Evolutionary conservation across 805 yeast genomes (phyloP).

Genomic region (Hemisphaericaspora nanyangensis): DNA sequence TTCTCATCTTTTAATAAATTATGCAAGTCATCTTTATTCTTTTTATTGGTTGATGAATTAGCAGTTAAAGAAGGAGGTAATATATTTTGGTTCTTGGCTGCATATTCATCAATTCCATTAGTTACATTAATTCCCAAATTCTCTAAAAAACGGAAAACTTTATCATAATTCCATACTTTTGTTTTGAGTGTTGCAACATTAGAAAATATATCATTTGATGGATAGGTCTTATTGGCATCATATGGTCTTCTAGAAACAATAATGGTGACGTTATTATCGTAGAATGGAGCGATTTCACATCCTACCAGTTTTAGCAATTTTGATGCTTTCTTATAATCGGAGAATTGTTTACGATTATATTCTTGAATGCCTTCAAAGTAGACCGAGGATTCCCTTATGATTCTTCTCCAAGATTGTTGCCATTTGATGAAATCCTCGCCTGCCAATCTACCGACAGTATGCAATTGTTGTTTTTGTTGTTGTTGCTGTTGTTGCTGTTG

Average conservation of each 20-base stretch:
- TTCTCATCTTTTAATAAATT: slow-evolving; percentile 80
- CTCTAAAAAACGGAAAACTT: slow-evolving; percentile 73
- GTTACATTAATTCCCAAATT: slow-evolving; percentile 44
- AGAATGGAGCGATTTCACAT: slow-evolving; percentile 41
- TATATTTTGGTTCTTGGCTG: slow-evolving; percentile 12
- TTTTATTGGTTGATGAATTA: neutral
- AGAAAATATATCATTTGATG: slow-evolving; percentile 58
- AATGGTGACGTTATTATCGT: slow-evolving; percentile 62
- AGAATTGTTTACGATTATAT: slow-evolving; percentile 30
- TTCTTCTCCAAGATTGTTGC: slow-evolving; percentile 63
- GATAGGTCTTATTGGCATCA: slow-evolving; percentile 38
- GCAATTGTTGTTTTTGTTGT: slow-evolving; percentile 4
- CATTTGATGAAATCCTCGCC: slow-evolving; percentile 51
- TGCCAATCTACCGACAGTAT: slow-evolving; percentile 26
- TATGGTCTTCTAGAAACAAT: slow-evolving; percentile 66
- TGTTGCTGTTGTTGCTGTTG: neutral
- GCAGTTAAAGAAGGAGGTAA: slow-evolving; percentile 5
- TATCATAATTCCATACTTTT: slow-evolving; percentile 87
- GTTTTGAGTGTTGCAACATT: slow-evolving; percentile 58
- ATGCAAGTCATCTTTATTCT: slow-evolving; percentile 17
- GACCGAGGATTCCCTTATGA: slow-evolving; percentile 55
- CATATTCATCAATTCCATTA: slow-evolving; percentile 18
- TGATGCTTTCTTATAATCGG: slow-evolving; percentile 39
- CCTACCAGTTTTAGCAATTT: slow-evolving; percentile 47
- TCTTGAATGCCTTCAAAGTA: slow-evolving; percentile 57